phyloP scores from a whole-genome alignment of 352 stramenopile species.

The Phytophthora tubulina region DNA sequence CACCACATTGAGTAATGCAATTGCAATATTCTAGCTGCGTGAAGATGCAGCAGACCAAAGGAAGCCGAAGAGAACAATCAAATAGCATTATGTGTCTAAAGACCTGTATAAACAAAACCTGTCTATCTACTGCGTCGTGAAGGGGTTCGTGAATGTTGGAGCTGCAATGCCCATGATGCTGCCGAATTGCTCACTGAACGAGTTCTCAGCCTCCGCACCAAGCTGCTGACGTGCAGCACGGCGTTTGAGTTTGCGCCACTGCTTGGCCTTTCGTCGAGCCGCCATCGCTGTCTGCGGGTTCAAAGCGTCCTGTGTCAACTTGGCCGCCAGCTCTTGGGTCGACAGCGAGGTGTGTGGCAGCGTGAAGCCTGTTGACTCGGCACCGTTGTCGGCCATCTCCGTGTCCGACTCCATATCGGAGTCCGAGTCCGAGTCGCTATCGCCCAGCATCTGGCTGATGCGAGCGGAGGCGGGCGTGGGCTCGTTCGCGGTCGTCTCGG shows the following conservation, averaged over 20 bases:
- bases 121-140: constrained; percentile 26
- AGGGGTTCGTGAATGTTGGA: constrained; percentile 37
- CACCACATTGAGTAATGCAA: constrained; percentile 40
- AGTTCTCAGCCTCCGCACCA: constrained; percentile 56
- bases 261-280: constrained; percentile 73
- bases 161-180: constrained; percentile 52
- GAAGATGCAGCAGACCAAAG: constrained; percentile 29
- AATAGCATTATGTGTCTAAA: constrained; percentile 43
- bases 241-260: constrained; percentile 83
- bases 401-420: constrained; percentile 63
- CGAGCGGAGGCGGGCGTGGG: constrained; percentile 33
- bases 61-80: constrained; percentile 40
- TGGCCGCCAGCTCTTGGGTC: constrained; percentile 58
- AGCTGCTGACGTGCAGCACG: constrained; percentile 69
- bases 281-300: constrained; percentile 68
- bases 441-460: constrained; percentile 52
- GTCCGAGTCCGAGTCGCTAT: constrained; percentile 69
- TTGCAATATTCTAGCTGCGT: constrained; percentile 33
- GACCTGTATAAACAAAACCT: constrained; percentile 26
- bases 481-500: constrained; percentile 27
- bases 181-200: constrained; percentile 68
- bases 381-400: constrained; percentile 53
- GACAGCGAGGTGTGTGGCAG: constrained; percentile 32
- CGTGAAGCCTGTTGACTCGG: constrained; percentile 4
- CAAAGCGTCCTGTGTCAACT: constrained; percentile 64